Evolutionary conservation across 768 basidiomycete species (phyloP).

Genomic region (Russula sp.): DNA sequence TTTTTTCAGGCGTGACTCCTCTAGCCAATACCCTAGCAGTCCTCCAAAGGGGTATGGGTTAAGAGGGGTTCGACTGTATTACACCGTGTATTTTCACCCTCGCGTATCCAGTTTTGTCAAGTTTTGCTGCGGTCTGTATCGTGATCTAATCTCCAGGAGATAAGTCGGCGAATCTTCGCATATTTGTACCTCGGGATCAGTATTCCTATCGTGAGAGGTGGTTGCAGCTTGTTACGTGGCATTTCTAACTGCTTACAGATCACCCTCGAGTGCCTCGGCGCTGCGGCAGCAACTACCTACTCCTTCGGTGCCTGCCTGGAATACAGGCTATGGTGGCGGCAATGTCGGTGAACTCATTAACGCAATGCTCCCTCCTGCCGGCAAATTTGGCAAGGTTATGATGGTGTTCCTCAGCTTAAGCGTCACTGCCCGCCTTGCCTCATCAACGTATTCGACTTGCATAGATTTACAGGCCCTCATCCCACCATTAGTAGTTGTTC

Average conservation of each 20-base stretch:
- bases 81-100: constrained; percentile 65
- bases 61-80: no score
- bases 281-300: constrained; percentile 66
- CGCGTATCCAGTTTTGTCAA: constrained; percentile 51
- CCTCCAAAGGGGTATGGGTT: no score
- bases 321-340: constrained; percentile 48
- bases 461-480: constrained; percentile 70
- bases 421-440: constrained; percentile 75
- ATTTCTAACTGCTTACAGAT: constrained; percentile 32
- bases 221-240: constrained; percentile 16
- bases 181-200: constrained; percentile 66
- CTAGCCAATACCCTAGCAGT: no score
- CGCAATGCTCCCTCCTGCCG: constrained; percentile 58
- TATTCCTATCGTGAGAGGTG: constrained; percentile 51
- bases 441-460: constrained; percentile 78
- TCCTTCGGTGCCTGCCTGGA: constrained; percentile 54
- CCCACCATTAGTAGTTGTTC: constrained; percentile 55
- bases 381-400: constrained; percentile 68
- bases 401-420: constrained; percentile 71
- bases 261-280: constrained; percentile 57
- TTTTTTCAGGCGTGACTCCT: no score
- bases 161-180: constrained; percentile 58
- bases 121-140: neutral
- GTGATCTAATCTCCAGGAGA: neutral
- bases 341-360: constrained; percentile 62